phyloP scores from a whole-genome alignment of 768 basidiomycete species.

The Serendipita sp. region DNA sequence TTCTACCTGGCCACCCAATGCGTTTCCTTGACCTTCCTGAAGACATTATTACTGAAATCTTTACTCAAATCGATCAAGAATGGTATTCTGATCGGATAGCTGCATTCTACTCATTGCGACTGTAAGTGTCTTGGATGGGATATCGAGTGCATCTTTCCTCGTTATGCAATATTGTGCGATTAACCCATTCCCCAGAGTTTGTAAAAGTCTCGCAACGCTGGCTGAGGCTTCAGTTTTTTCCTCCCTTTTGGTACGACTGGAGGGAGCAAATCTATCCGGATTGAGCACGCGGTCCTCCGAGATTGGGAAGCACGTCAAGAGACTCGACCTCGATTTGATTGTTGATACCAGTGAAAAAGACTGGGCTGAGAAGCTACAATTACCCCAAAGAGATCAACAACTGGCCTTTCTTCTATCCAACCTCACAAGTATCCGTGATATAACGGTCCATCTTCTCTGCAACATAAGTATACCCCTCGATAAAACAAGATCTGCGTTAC shows the following conservation, averaged over 20 bases:
- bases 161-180: no score
- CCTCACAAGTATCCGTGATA: not conserved
- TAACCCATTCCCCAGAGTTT: not conserved
- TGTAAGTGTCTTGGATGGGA: not conserved
- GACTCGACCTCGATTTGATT: not conserved
- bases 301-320: not conserved
- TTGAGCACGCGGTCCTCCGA: not conserved
- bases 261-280: not conserved
- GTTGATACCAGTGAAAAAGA: not conserved
- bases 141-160: no score
- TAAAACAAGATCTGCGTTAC: no score
- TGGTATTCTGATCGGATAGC: not conserved
- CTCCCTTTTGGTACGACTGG: not conserved
- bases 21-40: constrained; percentile 8
- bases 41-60: not conserved
- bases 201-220: not conserved
- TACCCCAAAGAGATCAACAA: not conserved
- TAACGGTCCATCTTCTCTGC: not conserved
- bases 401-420: not conserved
- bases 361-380: not conserved
- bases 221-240: not conserved
- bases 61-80: not conserved
- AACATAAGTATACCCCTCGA: not conserved
- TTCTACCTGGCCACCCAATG: not conserved
- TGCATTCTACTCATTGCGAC: not conserved